Evolutionary conservation across 768 basidiomycete species (phyloP).

Genomic region (Suillus ampliporus): DNA sequence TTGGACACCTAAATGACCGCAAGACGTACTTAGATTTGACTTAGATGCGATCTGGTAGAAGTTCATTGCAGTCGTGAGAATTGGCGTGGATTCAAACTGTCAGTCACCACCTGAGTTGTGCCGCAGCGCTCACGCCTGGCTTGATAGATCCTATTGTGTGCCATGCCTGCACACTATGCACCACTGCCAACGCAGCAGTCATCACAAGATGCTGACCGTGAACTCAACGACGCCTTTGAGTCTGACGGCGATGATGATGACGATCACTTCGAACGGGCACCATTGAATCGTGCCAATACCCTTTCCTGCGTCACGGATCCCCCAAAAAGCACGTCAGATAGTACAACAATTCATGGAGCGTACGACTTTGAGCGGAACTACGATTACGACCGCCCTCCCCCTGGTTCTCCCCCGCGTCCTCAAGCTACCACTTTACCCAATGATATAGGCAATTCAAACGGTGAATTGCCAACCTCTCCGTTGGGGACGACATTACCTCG

Average conservation of each 20-base stretch:
- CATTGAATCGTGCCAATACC: slow-evolving; percentile 38
- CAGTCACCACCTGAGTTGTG: not conserved
- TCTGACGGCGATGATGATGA: slow-evolving; percentile 54
- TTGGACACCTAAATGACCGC: too few species aligned
- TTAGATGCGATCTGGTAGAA: too few species aligned
- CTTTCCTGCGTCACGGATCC: slow-evolving; percentile 24
- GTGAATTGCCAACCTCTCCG: slow-evolving; percentile 58
- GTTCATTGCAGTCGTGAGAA: slow-evolving; percentile 7
- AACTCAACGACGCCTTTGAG: slow-evolving; percentile 81
- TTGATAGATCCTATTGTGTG: slow-evolving; percentile 1
- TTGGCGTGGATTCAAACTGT: not conserved
- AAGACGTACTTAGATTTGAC: too few species aligned
- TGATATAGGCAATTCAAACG: slow-evolving; percentile 76
- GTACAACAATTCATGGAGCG: slow-evolving; percentile 40
- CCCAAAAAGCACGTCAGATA: slow-evolving; percentile 13
- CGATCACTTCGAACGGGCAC: slow-evolving; percentile 38
- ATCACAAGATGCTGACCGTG: slow-evolving; percentile 53
- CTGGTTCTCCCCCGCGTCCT: slow-evolving; percentile 75
- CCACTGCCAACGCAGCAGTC: slow-evolving; percentile 55
- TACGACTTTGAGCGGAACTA: slow-evolving; percentile 87
- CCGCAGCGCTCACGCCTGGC: not conserved
- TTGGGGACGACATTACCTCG: slow-evolving; percentile 37
- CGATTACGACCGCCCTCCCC: slow-evolving; percentile 70
- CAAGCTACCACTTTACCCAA: slow-evolving; percentile 66
- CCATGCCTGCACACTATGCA: slow-evolving; percentile 58